Evolutionary conservation across 2,329 filamentous ascomycete genomes (phyloP).

Genomic region (Aspergillus unguis): DNA sequence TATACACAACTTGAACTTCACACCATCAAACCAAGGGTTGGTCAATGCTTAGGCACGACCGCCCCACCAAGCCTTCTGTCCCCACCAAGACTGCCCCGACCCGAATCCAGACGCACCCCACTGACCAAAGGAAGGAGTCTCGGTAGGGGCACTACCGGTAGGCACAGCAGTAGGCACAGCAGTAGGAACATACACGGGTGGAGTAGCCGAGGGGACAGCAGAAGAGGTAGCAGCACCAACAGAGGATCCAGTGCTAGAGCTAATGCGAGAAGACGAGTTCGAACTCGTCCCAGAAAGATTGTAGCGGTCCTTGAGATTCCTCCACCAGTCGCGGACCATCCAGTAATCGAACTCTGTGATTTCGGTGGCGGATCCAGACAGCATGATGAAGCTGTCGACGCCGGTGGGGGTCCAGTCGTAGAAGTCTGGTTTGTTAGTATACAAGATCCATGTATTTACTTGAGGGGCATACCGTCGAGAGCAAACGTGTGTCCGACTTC

Average conservation of each 20-base stretch:
- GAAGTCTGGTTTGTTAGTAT: conserved; percentile 11
- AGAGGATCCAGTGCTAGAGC: neutral
- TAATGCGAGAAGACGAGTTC: neutral
- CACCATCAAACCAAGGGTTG: too few species aligned
- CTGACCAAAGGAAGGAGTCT: neutral
- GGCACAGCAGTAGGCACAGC: neutral
- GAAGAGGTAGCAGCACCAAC: neutral
- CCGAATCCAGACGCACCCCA: neutral
- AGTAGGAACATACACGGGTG: neutral
- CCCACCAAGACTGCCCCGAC: neutral
- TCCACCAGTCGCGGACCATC: conserved; percentile 20
- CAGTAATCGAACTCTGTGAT: conserved; percentile 18
- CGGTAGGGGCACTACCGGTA: neutral
- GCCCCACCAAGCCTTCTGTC: neutral
- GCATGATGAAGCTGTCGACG: conserved; percentile 15
- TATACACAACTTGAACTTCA: too few species aligned
- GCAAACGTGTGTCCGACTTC: conserved; percentile 19
- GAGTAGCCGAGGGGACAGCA: neutral
- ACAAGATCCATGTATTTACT: too few species aligned
- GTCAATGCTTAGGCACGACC: too few species aligned
- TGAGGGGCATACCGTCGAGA: conserved; percentile 10
- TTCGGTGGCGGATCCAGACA: conserved; percentile 15
- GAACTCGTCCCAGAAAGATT: neutral
- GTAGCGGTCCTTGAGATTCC: conserved; percentile 16
- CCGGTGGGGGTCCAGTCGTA: conserved; percentile 19